Conservation (phyloP, 2,329 filamentous ascomycete species). For the Neofusicoccum ribis region DNA sequence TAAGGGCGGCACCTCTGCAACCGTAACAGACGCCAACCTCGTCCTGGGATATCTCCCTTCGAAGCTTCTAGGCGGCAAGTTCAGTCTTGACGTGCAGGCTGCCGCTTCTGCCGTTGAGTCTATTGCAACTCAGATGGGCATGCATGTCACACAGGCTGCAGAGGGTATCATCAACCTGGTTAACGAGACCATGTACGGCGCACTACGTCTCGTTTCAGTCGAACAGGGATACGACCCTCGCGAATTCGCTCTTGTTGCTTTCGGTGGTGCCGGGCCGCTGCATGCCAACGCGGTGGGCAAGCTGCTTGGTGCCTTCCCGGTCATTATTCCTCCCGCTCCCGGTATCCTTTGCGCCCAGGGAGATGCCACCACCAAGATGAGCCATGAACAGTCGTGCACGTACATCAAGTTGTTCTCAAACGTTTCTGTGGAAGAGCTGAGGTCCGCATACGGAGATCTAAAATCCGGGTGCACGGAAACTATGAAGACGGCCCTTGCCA, state of each 20-base stretch:
- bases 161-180: slow-evolving; percentile 52
- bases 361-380: slow-evolving; percentile 52
- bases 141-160: slow-evolving; percentile 44
- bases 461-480: slow-evolving; percentile 40
- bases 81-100: slow-evolving; percentile 46
- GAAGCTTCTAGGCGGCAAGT: slow-evolving; percentile 48
- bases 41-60: slow-evolving; percentile 51
- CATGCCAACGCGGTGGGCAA: slow-evolving; percentile 53
- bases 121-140: slow-evolving; percentile 50
- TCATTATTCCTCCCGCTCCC: slow-evolving; percentile 54
- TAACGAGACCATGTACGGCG: slow-evolving; percentile 55
- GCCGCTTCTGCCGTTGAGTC: slow-evolving; percentile 44
- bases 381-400: slow-evolving; percentile 48
- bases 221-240: slow-evolving; percentile 54
- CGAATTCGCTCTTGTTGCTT: slow-evolving; percentile 53
- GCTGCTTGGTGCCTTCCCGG: slow-evolving; percentile 52
- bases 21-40: slow-evolving; percentile 53
- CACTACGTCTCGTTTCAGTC: slow-evolving; percentile 52
- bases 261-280: slow-evolving; percentile 54
- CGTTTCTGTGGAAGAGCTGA: slow-evolving; percentile 37
- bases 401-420: slow-evolving; percentile 46
- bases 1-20: slow-evolving; percentile 48
- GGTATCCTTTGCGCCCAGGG: slow-evolving; percentile 53
- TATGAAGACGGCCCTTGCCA: slow-evolving; percentile 40
- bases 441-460: slow-evolving; percentile 35